Percentiles rank a stretch among this genome's conserved stretches.
phyloP scores from a whole-genome alignment of 352 stramenopile genomes.

The Thraustotheca clavata region DNA sequence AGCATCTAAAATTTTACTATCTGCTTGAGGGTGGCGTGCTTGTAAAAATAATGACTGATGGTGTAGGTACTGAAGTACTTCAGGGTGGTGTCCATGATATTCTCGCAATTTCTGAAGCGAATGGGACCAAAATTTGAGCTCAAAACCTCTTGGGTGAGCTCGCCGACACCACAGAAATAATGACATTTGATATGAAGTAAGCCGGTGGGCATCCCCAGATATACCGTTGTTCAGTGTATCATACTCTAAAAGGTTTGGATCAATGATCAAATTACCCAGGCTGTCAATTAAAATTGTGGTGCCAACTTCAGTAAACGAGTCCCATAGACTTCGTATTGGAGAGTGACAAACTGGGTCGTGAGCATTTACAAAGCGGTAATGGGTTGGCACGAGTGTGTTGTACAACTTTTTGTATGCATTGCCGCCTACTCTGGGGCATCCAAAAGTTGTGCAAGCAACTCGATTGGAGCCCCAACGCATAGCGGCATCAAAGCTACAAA shows the following conservation, averaged over 20 bases:
- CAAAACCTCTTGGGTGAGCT: slow-evolving; percentile 27
- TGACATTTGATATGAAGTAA: slow-evolving; percentile 36
- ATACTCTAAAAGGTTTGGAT: slow-evolving; percentile 34
- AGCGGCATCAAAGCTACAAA: slow-evolving; percentile 37
- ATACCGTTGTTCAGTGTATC: slow-evolving; percentile 31
- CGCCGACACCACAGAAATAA: slow-evolving; percentile 36
- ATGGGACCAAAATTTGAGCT: slow-evolving; percentile 32
- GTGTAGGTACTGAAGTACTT: slow-evolving; percentile 28
- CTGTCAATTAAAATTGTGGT: slow-evolving; percentile 32
- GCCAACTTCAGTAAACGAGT: slow-evolving; percentile 33
- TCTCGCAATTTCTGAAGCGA: slow-evolving; percentile 25
- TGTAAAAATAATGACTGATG: neutral
- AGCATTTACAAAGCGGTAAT: slow-evolving; percentile 37
- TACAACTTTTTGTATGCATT: slow-evolving; percentile 35
- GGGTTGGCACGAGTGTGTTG: slow-evolving; percentile 27
- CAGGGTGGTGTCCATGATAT: slow-evolving; percentile 26
- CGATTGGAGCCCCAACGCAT: slow-evolving; percentile 26
- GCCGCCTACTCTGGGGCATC: slow-evolving; percentile 34
- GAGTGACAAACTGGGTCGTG: slow-evolving; percentile 22
- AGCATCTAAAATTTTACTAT: neutral
- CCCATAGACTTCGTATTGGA: slow-evolving; percentile 12
- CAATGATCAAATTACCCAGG: slow-evolving; percentile 39
- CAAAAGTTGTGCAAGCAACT: slow-evolving; percentile 36
- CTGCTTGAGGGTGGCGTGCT: neutral
- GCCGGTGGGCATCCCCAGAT: slow-evolving; percentile 31